phyloP scores from a whole-genome alignment of 176 grass and related monocot genomes.

The Paspalum vaginatum region DNA sequence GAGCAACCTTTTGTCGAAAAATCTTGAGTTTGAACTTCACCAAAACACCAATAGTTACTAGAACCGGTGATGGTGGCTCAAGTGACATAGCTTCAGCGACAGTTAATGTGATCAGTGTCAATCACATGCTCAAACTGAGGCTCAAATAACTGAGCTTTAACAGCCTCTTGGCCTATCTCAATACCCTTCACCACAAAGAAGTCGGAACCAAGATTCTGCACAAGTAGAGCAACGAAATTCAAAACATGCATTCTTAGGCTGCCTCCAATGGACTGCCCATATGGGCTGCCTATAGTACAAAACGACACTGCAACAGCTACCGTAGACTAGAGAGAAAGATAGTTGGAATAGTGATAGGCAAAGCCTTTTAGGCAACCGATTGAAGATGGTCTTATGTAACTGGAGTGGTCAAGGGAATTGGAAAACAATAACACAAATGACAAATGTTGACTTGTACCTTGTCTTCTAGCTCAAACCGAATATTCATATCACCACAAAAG shows the following conservation, averaged over 20 bases:
- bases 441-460: constrained; percentile 48
- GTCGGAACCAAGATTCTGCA: constrained; percentile 86
- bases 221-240: constrained; percentile 23
- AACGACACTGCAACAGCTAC: too few relatives aligned
- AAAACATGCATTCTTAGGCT: constrained; percentile 36
- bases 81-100: constrained; percentile 97
- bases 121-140: constrained; percentile 81
- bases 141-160: constrained; percentile 78
- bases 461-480: constrained; percentile 88
- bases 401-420: constrained; percentile 7
- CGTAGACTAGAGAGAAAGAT: too few relatives aligned
- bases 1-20: constrained; percentile 75
- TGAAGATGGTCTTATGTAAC: too few relatives aligned
- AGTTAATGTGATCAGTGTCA: constrained; percentile 78
- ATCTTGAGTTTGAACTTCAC: constrained; percentile 76
- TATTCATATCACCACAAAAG: constrained; percentile 87
- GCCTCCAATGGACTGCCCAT: too few relatives aligned
- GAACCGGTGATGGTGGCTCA: constrained; percentile 88
- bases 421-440: constrained; percentile 22
- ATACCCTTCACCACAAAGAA: constrained; percentile 88
- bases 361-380: too few relatives aligned
- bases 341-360: too few relatives aligned
- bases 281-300: too few relatives aligned
- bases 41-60: constrained; percentile 79
- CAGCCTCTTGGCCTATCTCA: constrained; percentile 87